Conservation (phyloP, 2,329 filamentous ascomycete genomes). For the Penicillium brasilianum region DNA sequence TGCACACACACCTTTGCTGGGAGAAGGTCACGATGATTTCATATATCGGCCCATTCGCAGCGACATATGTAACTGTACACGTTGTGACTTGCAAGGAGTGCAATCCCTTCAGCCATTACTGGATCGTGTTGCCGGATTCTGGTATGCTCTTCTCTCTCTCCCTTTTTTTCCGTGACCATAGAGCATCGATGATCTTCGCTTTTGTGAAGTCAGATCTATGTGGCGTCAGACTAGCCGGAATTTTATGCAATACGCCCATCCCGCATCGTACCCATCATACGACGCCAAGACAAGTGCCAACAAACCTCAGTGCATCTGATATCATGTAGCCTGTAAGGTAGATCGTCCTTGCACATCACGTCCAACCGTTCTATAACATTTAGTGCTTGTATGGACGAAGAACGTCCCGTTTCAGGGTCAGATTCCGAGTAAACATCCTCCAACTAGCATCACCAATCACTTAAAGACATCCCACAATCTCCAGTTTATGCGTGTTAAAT, state of each 20-base stretch:
- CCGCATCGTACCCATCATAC: not conserved
- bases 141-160: conserved; percentile 10
- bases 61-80: conserved; percentile 21
- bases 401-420: not conserved
- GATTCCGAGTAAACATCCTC: not conserved
- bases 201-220: not conserved
- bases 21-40: conserved; percentile 21
- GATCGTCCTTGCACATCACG: too few relatives aligned
- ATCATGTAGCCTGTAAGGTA: not conserved
- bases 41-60: conserved; percentile 18
- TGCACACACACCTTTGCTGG: conserved; percentile 21
- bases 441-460: not conserved
- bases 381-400: too few relatives aligned
- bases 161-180: conserved; percentile 1
- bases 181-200: too few relatives aligned
- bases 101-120: conserved; percentile 25
- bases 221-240: not conserved
- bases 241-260: not conserved
- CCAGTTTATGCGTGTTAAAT: not conserved
- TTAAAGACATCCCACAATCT: not conserved
- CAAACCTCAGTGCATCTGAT: not conserved
- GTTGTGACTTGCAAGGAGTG: conserved; percentile 26
- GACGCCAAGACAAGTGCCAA: not conserved
- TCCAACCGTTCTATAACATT: too few relatives aligned
- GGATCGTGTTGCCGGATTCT: conserved; percentile 23